Conservation (phyloP, 2,329 filamentous ascomycete species). For the Aquanectria penicillioides region DNA sequence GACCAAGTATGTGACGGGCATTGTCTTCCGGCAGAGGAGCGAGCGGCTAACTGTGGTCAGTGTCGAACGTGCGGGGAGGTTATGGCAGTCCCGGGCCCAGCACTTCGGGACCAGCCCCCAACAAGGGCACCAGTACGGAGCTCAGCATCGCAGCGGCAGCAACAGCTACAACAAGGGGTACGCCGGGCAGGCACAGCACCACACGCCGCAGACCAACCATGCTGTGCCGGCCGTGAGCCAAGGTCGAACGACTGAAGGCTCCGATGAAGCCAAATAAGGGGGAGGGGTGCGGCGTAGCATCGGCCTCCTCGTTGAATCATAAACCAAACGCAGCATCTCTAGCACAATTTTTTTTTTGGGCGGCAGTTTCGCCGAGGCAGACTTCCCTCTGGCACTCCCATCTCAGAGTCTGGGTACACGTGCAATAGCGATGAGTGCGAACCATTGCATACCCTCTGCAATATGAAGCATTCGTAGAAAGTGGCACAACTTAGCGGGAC, state of each 20-base stretch:
- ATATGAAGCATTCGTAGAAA: slow-evolving; percentile 34
- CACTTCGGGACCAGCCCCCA: slow-evolving; percentile 75
- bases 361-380: slow-evolving; percentile 33
- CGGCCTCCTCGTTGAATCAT: slow-evolving; percentile 24
- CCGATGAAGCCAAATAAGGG: slow-evolving; percentile 58
- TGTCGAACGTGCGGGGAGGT: slow-evolving; percentile 68
- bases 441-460: slow-evolving; percentile 36
- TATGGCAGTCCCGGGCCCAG: slow-evolving; percentile 69
- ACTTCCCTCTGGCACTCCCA: slow-evolving; percentile 36
- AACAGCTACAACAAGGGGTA: slow-evolving; percentile 65
- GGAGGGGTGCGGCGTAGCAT: slow-evolving; percentile 24
- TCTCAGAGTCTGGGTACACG: slow-evolving; percentile 33
- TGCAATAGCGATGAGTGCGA: slow-evolving; percentile 32
- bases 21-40: slow-evolving; percentile 22
- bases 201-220: slow-evolving; percentile 49
- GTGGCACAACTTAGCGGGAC: slow-evolving; percentile 27
- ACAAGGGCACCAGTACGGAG: slow-evolving; percentile 70
- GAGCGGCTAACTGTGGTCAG: slow-evolving; percentile 57
- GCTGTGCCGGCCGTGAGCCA: slow-evolving; percentile 47
- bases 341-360: slow-evolving; percentile 37
- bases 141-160: slow-evolving; percentile 64
- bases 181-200: slow-evolving; percentile 56
- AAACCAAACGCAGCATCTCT: slow-evolving; percentile 36
- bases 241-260: slow-evolving; percentile 48
- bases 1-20: slow-evolving; percentile 72